These are phyloP conservation scores for Gomphus bonarii DNA, from an alignment of 1,284 basidiomycete species.

Conservation along the genomic window DNA sequence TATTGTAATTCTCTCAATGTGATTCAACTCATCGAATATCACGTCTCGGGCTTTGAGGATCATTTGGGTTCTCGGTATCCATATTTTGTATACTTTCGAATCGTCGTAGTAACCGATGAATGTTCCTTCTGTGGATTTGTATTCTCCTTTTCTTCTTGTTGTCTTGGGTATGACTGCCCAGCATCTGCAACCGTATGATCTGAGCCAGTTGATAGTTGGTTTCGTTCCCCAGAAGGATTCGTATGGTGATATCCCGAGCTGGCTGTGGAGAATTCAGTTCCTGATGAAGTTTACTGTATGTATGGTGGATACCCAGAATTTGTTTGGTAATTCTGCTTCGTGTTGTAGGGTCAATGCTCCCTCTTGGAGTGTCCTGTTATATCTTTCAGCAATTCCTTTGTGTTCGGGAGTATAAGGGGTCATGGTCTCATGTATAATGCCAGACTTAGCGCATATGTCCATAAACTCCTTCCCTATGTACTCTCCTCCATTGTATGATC, in stretches of 20 bases:
- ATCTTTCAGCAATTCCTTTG: conserved; percentile 14
- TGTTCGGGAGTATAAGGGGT: conserved; percentile 11
- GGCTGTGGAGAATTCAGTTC: background rate
- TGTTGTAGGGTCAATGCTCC: conserved; percentile 6
- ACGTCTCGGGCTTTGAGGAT: conserved; percentile 7
- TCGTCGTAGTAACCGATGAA: conserved; percentile 13
- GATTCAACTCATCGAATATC: conserved; percentile 5
- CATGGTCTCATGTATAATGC: conserved; percentile 10
- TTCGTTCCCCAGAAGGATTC: conserved; percentile 16
- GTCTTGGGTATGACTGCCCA: conserved; percentile 10
- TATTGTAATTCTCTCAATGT: background rate
- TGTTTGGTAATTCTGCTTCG: conserved; percentile 3
- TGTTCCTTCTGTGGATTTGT: conserved; percentile 1
- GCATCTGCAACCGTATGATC: conserved; percentile 16
- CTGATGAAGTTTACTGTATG: background rate
- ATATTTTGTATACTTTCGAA: conserved; percentile 11
- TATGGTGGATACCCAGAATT: conserved; percentile 11
- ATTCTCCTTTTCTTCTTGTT: background rate
- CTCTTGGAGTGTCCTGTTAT: conserved; percentile 7
- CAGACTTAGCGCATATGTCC: too few species aligned
- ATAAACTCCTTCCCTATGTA: too few species aligned
- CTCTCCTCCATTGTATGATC: conserved; percentile 20
- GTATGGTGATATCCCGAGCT: conserved; percentile 15
- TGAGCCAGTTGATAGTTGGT: conserved; percentile 16
- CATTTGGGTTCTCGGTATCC: background rate